Evolutionary conservation across 2,329 filamentous ascomycete genomes (phyloP), one percentile per base, ranked within the genome.

Genomic region (Septoria linicola): DNA sequence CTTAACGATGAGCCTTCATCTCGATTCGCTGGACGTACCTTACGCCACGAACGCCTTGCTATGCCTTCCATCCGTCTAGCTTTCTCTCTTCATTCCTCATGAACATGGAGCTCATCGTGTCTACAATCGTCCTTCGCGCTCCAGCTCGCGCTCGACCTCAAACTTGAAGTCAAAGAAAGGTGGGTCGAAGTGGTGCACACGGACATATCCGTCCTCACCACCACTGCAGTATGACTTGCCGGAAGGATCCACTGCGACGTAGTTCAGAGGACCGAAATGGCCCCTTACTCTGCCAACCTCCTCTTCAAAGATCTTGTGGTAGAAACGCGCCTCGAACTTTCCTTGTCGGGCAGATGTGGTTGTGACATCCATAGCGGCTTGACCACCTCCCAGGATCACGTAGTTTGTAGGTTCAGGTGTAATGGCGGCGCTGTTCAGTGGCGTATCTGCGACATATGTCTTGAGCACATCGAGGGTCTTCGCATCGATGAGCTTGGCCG

Each of bases 261-360:
- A 96, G 80, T 99, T 96, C 57, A 96, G 80, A 61, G 88, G 93
- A 70, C 93, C 93, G 75, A 99, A 99, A 74, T 99, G 93, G 59
- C 93, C 93, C 70, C 90, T 83, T 60, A 99, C 93, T 79, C 93
- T 87, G 63, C 93, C 93, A 67, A 97, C 92, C 79, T 99, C 93
- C 74, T 99, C 92, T 75, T 96, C 90, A 72, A 99, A 97, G 72
- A 99, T 87, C 82, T 95, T 97, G 85, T 99, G 93, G 81, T 96
- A 99, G 81, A 99, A 99, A 61, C 93, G 85, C 37, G 93, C 93
- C 76, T 99, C 93, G 79, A 99, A 99, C 77, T 97, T 97, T 76
- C 93, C 93, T 80, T 99, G 93, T 62, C 93, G 84, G 42, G 90
- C 85, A 27, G 87, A 87, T 44, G 93, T 97, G 48, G 89, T 95